Base-by-base conservation (phyloP, 2,329 filamentous ascomycete species). In the Gliomastix tumulicola region DNA sequence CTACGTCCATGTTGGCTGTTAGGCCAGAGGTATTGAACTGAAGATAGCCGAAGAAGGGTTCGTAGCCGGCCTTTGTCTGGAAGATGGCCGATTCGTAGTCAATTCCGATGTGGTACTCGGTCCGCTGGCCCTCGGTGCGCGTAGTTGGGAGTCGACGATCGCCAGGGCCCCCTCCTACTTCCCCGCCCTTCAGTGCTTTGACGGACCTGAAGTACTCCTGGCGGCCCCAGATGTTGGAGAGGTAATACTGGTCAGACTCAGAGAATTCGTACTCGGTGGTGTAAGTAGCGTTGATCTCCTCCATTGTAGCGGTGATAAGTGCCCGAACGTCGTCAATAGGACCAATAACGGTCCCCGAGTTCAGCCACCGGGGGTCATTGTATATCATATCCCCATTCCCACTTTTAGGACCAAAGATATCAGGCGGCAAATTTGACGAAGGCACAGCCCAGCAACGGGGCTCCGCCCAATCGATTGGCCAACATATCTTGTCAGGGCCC, bases 291-390 rank as follows among this genome's bases (percentile, higher is more conserved):
- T 35, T 12, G 15, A 39, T 44, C 36, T 54, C 51, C 13, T 43
- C 42, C 31, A 56, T 46, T 15, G 48, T 47, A 7, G 46, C 54
- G 6, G 46, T 32, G 18, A 58, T 41, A 9, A 55, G 46, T 10
- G 40, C 44, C 35, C 44, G 49, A 38, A 58, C 7, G 18, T 58
- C 52, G 6, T 17, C 47, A 15, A 62, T 43, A 2, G 62, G 63
- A 1, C 61, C 65, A 32, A 68, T 64, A 19, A 66, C 55, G 13
- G 63, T 66, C n/a, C 65, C 65, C 5, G 65, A 68, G 48, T 68
- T 68, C 22, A 68, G 51, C 54, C 56, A 68, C 16, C 57, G 56
- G 7, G 63, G 58, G 21, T 60, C 55, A n/a, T 51, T 49, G 27
- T 49, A 49, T 13, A 38, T 28, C 36, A 54, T 46, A 4, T 54